Percentiles rank a stretch among this genome's conserved stretches.
Evolutionary conservation across 2,329 filamentous ascomycete species (phyloP).

Genomic region (Triangularia verruculosa): DNA sequence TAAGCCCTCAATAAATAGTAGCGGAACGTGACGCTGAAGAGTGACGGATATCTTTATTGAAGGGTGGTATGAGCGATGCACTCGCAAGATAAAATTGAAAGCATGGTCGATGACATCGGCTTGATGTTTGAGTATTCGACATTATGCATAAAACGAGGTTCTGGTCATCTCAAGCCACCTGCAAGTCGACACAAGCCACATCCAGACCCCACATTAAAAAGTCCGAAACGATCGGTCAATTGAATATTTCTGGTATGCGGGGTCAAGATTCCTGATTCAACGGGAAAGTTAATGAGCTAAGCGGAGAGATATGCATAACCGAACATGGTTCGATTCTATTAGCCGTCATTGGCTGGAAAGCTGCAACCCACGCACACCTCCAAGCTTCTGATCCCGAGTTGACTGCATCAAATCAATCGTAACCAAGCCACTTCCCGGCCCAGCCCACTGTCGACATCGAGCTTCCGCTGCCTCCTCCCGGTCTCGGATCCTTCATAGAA

Average conservation of each 20-base stretch:
- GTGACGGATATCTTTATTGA: no score
- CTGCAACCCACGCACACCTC: constrained; percentile 18
- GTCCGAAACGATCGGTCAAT: neutral
- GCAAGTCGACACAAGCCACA: neutral
- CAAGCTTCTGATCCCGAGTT: constrained; percentile 18
- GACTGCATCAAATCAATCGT: constrained; percentile 23
- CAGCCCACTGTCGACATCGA: constrained; percentile 24
- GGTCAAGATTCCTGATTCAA: neutral
- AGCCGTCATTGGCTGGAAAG: constrained; percentile 25
- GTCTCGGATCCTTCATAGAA: constrained; percentile 9
- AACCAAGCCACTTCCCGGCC: constrained; percentile 22
- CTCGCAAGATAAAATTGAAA: neutral
- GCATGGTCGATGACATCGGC: neutral
- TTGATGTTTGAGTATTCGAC: neutral
- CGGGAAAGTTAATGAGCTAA: constrained; percentile 20
- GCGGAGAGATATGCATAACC: constrained; percentile 24
- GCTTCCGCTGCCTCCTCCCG: constrained; percentile 18
- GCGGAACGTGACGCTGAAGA: no score
- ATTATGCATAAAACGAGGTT: neutral
- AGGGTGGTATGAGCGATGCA: no score
- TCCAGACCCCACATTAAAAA: neutral
- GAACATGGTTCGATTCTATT: constrained; percentile 35
- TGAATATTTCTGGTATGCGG: neutral
- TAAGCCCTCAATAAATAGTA: no score
- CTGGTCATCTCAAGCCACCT: neutral